Conservation (phyloP, 1,139 yeast species). For the Magnusiomyces paraingens region DNA sequence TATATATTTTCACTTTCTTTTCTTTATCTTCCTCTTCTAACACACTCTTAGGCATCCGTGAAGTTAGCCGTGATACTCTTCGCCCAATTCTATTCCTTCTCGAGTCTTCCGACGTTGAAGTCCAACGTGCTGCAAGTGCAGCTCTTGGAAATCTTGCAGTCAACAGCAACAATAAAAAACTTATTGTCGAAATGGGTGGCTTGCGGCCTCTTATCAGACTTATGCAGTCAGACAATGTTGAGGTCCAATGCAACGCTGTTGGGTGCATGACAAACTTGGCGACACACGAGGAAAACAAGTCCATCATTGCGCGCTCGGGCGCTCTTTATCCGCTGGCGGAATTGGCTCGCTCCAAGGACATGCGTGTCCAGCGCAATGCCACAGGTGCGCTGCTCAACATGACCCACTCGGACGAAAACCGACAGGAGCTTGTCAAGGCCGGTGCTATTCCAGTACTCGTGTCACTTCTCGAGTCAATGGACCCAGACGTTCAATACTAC, state of each 20-base stretch:
- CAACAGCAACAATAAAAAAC: slow-evolving; percentile 84
- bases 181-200: slow-evolving; percentile 98
- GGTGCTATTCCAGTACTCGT: slow-evolving; percentile 97
- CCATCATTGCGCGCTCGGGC: slow-evolving; percentile 94
- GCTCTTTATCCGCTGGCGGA: slow-evolving; percentile 91
- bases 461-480: slow-evolving; percentile 76
- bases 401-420: slow-evolving; percentile 96
- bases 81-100: slow-evolving; percentile 87
- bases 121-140: slow-evolving; percentile 97
- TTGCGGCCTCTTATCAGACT: slow-evolving; percentile 92
- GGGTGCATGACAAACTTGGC: slow-evolving; percentile 98
- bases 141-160: slow-evolving; percentile 97
- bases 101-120: slow-evolving; percentile 86
- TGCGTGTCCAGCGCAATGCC: slow-evolving; percentile 95
- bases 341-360: slow-evolving; percentile 87
- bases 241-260: slow-evolving; percentile 98
- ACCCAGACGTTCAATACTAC: slow-evolving; percentile 95
- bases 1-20: too few relatives aligned
- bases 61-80: slow-evolving; percentile 82
- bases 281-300: slow-evolving; percentile 95
- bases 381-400: slow-evolving; percentile 95
- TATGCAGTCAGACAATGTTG: slow-evolving; percentile 95
- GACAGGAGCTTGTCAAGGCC: slow-evolving; percentile 94
- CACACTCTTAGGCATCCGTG: slow-evolving; percentile 41
- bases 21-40: too few relatives aligned